Base-by-base conservation (phyloP, 257 asterid species). In the Rehmannia glutinosa region DNA sequence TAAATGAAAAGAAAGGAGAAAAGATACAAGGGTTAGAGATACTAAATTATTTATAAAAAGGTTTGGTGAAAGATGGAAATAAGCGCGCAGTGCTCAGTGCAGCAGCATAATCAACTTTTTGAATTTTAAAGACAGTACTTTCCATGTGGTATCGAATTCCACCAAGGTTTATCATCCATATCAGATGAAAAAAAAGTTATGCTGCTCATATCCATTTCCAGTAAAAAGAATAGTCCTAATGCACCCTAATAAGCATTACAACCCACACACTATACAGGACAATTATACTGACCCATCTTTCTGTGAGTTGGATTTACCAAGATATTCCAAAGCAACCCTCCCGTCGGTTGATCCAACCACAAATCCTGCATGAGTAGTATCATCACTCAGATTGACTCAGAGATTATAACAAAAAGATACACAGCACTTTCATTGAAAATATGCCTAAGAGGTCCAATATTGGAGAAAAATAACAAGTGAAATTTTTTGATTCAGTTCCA, bases 311-410 rank as follows among this genome's bases (percentile, higher is more conserved):
- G 90, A 79, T 70, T 72, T 58, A 57, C 45, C 66, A 56, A 77
- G 55, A 81, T 85, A 86, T 75, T 81, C 80, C 80, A 91, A 69
- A 66, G 92, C 81, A 73, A 91, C 96, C 50, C 90, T 82, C 52
- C 99, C 99, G 68, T 91, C 97, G 42, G 67, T 65, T 72, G 96
- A 94, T 76, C 97, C 99, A 36, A 81, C 88, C 63, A 74, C 77
- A 76, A 83, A 87, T 57, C 95, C 97, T 94, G 87, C 84, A 84
- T n/a, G 19, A 77, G 52, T 39, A 19, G 60, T n/a, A n/a, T 68
- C 74, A 69, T 43, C 38, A 17, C 6, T 38, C 32, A 47, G 59
- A 47, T 72, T 50, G 38, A 64, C 65, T 45, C 33, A 46, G 39
- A 69, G 13, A 52, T 69, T 30, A 53, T 9, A 56, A 68, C 52